Evolutionary conservation across 495 filamentous ascomycete genomes (phyloP), one percentile per base, ranked within the genome.

Genomic region (Neurospora hispaniola): DNA sequence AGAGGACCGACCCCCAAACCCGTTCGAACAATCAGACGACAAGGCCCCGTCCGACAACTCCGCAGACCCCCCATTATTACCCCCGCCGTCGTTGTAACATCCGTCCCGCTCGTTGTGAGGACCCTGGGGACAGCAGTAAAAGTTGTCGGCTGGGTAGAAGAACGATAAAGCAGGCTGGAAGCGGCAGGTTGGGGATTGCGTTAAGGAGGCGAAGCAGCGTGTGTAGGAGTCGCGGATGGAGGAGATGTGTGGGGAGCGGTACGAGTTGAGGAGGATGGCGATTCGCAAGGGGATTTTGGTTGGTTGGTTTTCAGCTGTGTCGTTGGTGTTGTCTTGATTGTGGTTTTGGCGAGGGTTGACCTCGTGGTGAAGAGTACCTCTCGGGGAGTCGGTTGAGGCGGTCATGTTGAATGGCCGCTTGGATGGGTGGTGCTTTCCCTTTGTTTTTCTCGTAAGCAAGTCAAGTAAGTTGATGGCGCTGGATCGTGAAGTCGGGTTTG

Each of bases 201-300:
- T 69, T 27, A 84, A 78, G 41, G 78, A 76, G 42, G 72, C 68
- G 69, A 85, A 81, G 44, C 80, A 78, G 68, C 81, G 78, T 4
- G 75, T 72, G 75, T 85, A 86, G 23, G 84, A 85, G 69, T 77
- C 76, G 8, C 80, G 76, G 74, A 85, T 80, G 16, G 76, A 78
- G 42, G 77, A 70, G 38, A 83, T 78, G 42, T 79, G 73, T 42
- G 80, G 81, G 39, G 82, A 85, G 31, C 78, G 77, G 76, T 80
- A 84, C 44, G 80, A 82, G 78, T 86, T 85, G 38, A 85, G 79
- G 20, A 86, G 76, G 75, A 86, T 78, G 75, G 84, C 85, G 74
- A 86, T 82, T 71, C 70, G 70, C 39, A 75, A 74, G 41, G 70
- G 54, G 5, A 12, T 69, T 14, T 39, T 48, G 46, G 4, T 48